Evolutionary conservation across 805 yeast genomes (phyloP), one percentile per base, ranked within the genome.

Genomic region (Candida patagonica): DNA sequence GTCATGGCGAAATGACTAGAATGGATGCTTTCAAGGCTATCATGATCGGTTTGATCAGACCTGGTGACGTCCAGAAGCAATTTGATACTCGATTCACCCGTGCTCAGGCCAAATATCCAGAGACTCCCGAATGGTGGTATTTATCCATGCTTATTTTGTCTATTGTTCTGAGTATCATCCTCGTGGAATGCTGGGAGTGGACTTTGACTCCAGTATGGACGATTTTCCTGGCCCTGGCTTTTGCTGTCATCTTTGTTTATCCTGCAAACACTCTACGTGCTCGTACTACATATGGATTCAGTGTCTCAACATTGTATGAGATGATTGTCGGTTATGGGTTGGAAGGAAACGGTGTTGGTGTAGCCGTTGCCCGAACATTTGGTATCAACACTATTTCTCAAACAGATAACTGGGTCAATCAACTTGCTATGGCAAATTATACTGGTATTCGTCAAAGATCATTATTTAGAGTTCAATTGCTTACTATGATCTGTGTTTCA

Each of bases 41-140:
- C 5, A 22, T 15, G 13, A 22, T 12, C 9, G 30, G 35, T 26
- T 21, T 37, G 12, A n/a, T 13, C 20, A 22, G 30, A 7, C 32
- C 40, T 3, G 19, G 19, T 9, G 22, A 20, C 21, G 16, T 35
- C 3, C 21, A 29, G 19, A 35, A 27, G 17, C 19, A 22, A 12
- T 40, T 32, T 21, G 42, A 42, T 15, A 47, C 43, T 31, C 46
- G 42, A n/a, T 43, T 41, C 30, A 33, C 40, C 17, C 26, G 44
- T 25, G 63, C 74, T 49, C 74, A 73, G 76, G 53, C 50, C 33
- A 61, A 57, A 39, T 79, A 80, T 56, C 68, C 68, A 27, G 86
- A 80, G 47, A 85, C 78, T 16, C 94, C 94, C 1, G 81, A 76
- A 47, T 76, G 78, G 78, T 78, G 86, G 84, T 80, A 70, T 29